Base-by-base conservation (phyloP, 345 rosid genomes). In the Linum tenue region DNA sequence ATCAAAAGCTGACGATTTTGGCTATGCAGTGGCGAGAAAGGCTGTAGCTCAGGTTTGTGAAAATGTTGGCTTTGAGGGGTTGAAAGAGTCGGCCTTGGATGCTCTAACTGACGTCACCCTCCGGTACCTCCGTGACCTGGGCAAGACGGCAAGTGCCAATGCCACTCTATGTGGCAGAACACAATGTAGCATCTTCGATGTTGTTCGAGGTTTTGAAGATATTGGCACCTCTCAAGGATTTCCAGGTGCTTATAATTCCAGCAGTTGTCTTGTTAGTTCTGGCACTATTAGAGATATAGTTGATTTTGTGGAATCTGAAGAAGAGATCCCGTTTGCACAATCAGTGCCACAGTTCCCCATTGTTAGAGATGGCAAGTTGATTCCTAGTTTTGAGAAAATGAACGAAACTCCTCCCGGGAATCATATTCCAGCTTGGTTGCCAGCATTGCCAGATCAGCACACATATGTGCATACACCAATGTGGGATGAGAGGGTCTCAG, bases 361-460 rank as follows among this genome's bases (percentile, higher is more conserved):
- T 55, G 61, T 69, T 72, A 68, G 74, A 69, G 74, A 71, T 41
- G 73, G 68, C 81, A 85, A 64, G 75, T 50, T 80, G 73, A 86
- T 90, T 64, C 97, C 99, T 5, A 90, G 92, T 76, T 94, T 94
- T 77, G 73, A 55, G 59, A 83, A 79, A 9, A 79, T 94, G 84
- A 82, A 78, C 64, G 99, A 94, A 73, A 72, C 72, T 5, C 95
- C 97, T 0, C 88, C 88, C 1, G 95, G 89, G 12, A 90, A 88
- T 62, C 99, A 94, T 71, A 79, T 94, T 35, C 99, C 97, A 5
- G 39, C 73, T 50, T 90, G 99, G 99, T 73, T 94, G 72, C 99
- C 97, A 0, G 96, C 99, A 51, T 85, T 94, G 67, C 99, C 99
- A 5, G 99, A 94, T 80, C 91, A 88, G 60, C 99, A 90, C 70